phyloP scores from a whole-genome alignment of 1,284 basidiomycete species.

The Calocybe gambosa region DNA sequence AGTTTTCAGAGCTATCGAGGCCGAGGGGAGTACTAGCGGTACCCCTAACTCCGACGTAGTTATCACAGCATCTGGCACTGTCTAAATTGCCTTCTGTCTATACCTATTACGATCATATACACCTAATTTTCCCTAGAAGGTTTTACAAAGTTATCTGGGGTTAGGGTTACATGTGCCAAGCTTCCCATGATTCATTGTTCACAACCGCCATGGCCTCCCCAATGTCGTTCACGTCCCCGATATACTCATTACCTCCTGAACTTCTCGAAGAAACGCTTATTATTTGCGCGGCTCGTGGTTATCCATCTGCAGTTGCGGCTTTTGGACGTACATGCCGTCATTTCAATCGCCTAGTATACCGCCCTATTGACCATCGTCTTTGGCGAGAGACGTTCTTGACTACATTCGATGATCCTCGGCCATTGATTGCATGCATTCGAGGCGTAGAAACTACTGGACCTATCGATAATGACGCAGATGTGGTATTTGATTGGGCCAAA shows the following conservation, averaged over 20 bases:
- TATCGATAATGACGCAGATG: slow-evolving; percentile 8
- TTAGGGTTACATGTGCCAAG: slow-evolving; percentile 6
- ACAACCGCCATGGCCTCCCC: slow-evolving; percentile 14
- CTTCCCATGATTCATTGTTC: background rate
- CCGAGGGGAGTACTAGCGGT: slow-evolving; percentile 50
- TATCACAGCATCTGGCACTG: slow-evolving; percentile 60
- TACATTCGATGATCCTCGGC: slow-evolving; percentile 45
- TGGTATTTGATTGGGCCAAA: slow-evolving; percentile 19
- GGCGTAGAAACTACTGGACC: slow-evolving; percentile 9
- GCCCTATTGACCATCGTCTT: slow-evolving; percentile 38
- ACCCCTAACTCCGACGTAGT: slow-evolving; percentile 48
- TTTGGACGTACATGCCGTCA: slow-evolving; percentile 39
- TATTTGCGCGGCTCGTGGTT: slow-evolving; percentile 24
- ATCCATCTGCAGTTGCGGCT: slow-evolving; percentile 31
- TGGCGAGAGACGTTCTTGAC: slow-evolving; percentile 49
- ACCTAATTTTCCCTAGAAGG: no score
- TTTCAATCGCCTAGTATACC: slow-evolving; percentile 35
- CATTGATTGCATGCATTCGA: slow-evolving; percentile 17
- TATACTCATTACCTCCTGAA: slow-evolving; percentile 27
- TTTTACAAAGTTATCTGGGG: background rate
- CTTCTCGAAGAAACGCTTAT: slow-evolving; percentile 40
- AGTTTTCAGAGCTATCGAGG: slow-evolving; percentile 73
- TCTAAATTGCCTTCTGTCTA: slow-evolving; percentile 18
- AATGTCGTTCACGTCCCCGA: slow-evolving; percentile 5
- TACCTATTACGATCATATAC: no score